Percentiles rank a stretch among this genome's conserved stretches.
These are phyloP conservation scores for Pancytospora philotis DNA, from an alignment of 371 early-diverging fungal species.

Conservation along the genomic window DNA sequence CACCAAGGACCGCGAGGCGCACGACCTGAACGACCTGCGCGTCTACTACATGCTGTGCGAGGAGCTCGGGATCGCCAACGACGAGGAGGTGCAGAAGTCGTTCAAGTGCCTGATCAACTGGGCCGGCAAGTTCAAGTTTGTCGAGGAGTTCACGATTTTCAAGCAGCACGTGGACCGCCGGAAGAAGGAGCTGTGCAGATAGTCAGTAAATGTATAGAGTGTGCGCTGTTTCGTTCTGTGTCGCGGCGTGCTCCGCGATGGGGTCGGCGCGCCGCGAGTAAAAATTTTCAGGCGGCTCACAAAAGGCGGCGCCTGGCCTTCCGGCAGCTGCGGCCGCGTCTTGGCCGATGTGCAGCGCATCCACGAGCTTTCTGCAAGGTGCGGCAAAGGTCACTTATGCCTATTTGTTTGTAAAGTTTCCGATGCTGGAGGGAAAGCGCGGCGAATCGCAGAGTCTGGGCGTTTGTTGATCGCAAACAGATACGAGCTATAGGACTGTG, in stretches of 20 bases:
- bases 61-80: constrained; percentile 37
- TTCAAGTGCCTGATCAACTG: constrained; percentile 39
- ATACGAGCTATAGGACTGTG: too few relatives aligned
- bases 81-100: constrained; percentile 34
- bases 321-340: too few relatives aligned
- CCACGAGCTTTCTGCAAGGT: too few relatives aligned
- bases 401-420: too few relatives aligned
- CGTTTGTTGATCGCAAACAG: too few relatives aligned
- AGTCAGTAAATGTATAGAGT: background rate
- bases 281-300: too few relatives aligned
- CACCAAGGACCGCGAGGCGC: constrained; percentile 46
- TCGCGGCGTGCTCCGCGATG: background rate
- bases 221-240: background rate
- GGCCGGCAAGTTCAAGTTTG: constrained; percentile 42
- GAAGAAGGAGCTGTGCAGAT: constrained; percentile 16
- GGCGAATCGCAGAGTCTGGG: too few relatives aligned
- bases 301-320: too few relatives aligned
- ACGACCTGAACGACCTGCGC: constrained; percentile 37
- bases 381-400: too few relatives aligned
- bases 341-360: too few relatives aligned
- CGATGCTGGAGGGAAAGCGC: too few relatives aligned
- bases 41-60: constrained; percentile 47
- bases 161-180: constrained; percentile 33
- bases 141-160: constrained; percentile 36
- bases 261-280: background rate